A percentile compares a stretch with the other conserved stretches of the same genome.
Conservation (phyloP, 2,329 filamentous ascomycete species). For the Cladosporium oxysporum region DNA sequence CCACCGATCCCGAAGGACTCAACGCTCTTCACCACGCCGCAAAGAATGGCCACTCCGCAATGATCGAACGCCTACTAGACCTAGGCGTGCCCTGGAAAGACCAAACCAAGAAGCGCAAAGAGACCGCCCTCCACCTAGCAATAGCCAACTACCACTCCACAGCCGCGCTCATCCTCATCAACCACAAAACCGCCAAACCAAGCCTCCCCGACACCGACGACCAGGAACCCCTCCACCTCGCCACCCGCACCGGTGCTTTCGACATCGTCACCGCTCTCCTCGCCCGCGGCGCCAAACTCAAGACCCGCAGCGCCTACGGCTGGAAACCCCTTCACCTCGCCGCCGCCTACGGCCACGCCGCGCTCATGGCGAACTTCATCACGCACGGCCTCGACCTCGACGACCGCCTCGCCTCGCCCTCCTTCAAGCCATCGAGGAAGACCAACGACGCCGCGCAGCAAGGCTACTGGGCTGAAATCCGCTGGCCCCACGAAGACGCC, state of each 20-base stretch:
- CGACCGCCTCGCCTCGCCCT: slow-evolving; percentile 24
- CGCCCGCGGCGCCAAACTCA: slow-evolving; percentile 23
- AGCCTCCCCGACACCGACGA: slow-evolving; percentile 24
- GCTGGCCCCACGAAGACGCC: slow-evolving; percentile 27
- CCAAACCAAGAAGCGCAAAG: slow-evolving; percentile 23
- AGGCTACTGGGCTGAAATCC: slow-evolving; percentile 27
- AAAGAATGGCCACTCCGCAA: slow-evolving; percentile 22
- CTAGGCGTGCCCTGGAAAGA: slow-evolving; percentile 24
- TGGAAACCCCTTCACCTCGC: slow-evolving; percentile 27
- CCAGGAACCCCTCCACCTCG: slow-evolving; percentile 27
- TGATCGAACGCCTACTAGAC: slow-evolving; percentile 23
- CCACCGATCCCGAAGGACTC: slow-evolving; percentile 23
- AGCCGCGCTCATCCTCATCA: slow-evolving; percentile 21
- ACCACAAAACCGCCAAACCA: slow-evolving; percentile 24
- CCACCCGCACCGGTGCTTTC: slow-evolving; percentile 24
- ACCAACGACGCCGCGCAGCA: slow-evolving; percentile 24
- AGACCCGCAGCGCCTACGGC: slow-evolving; percentile 23
- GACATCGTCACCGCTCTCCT: slow-evolving; percentile 21
- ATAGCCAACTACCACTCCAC: slow-evolving; percentile 15
- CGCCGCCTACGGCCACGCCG: slow-evolving; percentile 26
- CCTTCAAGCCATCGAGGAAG: slow-evolving; percentile 26
- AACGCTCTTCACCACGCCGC: slow-evolving; percentile 26
- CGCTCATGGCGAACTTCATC: slow-evolving; percentile 23
- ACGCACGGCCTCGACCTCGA: slow-evolving; percentile 24
- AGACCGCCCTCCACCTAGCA: slow-evolving; percentile 27